phyloP scores from a whole-genome alignment of 306 rosid genomes.

The Benincasa hispida region DNA sequence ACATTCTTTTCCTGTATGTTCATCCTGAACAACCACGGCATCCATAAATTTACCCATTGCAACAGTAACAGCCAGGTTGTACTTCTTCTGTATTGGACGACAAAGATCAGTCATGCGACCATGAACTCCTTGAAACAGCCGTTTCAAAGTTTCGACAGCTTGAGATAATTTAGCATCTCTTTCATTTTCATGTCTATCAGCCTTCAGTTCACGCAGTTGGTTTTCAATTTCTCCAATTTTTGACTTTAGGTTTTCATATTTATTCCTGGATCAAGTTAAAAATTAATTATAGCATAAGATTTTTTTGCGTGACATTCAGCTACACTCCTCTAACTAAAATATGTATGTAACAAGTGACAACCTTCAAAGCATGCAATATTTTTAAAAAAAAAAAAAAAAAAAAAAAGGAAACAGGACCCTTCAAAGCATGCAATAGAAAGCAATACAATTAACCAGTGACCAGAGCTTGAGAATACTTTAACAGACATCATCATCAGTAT shows the following conservation, averaged over 20 bases:
- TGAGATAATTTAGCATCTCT: slow-evolving; percentile 88
- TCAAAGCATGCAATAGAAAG: background rate
- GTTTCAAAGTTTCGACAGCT: slow-evolving; percentile 95
- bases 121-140: slow-evolving; percentile 91
- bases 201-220: slow-evolving; percentile 85
- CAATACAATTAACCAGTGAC: background rate
- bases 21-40: slow-evolving; percentile 95
- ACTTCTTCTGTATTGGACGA: slow-evolving; percentile 91
- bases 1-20: slow-evolving; percentile 97
- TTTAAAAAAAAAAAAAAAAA: too few relatives aligned
- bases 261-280: slow-evolving; percentile 37
- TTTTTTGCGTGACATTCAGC: background rate
- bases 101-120: slow-evolving; percentile 99
- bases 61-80: slow-evolving; percentile 94
- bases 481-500: background rate
- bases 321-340: background rate
- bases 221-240: slow-evolving; percentile 73
- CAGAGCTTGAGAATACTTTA: background rate
- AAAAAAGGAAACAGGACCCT: too few relatives aligned
- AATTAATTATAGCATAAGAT: background rate
- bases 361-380: background rate
- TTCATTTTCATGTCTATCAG: slow-evolving; percentile 91
- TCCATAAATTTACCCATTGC: slow-evolving; percentile 99
- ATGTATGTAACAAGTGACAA: background rate
- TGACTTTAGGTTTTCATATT: slow-evolving; percentile 54